These are phyloP conservation scores for Boletus sp. DNA, from an alignment of 768 basidiomycete species.

Conservation along the genomic window DNA sequence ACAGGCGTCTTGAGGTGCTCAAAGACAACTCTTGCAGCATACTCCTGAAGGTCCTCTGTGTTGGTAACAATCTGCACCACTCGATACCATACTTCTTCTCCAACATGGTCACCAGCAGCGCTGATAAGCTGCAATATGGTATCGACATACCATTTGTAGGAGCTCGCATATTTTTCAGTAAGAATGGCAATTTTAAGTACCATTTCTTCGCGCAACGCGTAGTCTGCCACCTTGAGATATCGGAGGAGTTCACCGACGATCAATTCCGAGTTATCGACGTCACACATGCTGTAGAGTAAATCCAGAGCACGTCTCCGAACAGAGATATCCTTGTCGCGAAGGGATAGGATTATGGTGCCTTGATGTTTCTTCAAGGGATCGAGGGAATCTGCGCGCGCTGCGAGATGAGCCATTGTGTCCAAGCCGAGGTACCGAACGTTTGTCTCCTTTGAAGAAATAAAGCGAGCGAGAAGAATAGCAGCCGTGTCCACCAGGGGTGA, in stretches of 20 bases:
- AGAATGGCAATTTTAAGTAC: constrained; percentile 97
- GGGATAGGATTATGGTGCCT: constrained; percentile 87
- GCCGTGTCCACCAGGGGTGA: constrained; percentile 87
- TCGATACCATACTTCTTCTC: constrained; percentile 99
- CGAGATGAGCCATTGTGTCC: constrained; percentile 98
- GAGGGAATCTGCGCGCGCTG: constrained; percentile 87
- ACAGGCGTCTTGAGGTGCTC: constrained; percentile 83
- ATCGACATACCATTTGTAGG: constrained; percentile 99
- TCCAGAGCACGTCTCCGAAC: constrained; percentile 93
- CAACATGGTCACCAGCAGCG: constrained; percentile 96
- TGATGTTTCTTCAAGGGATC: constrained; percentile 94
- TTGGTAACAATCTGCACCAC: constrained; percentile 98
- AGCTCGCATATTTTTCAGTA: constrained; percentile 97
- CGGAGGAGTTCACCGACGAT: constrained; percentile 94
- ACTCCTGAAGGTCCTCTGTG: constrained; percentile 95
- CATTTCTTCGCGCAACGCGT: constrained; percentile 96
- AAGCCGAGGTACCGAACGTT: constrained; percentile 97
- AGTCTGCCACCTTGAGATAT: constrained; percentile 95
- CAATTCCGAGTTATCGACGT: constrained; percentile 91
- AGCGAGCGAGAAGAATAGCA: constrained; percentile 87
- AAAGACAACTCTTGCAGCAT: constrained; percentile 90
- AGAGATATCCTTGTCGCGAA: constrained; percentile 96
- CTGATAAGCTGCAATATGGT: constrained; percentile 95
- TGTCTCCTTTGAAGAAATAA: constrained; percentile 97
- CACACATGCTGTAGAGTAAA: constrained; percentile 98